Conservation (phyloP, 345 rosid genomes). For the Eucalyptus polybractea region DNA sequence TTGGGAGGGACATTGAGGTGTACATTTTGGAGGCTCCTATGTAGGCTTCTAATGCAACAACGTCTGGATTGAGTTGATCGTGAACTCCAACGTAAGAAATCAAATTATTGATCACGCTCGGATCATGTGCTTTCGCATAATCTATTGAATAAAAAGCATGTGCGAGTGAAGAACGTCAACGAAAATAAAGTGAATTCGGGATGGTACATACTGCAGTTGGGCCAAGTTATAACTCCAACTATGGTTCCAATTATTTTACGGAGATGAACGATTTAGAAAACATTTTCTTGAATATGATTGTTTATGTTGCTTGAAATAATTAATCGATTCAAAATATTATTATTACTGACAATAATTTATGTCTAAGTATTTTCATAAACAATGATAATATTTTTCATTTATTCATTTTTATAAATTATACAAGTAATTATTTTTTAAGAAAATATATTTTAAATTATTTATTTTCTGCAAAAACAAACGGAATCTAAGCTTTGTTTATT, state of each 20-base stretch:
- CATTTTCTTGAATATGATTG: not conserved
- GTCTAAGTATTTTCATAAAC: not conserved
- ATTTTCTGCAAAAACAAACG: not conserved
- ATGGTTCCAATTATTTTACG: not conserved
- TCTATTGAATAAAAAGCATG: not conserved
- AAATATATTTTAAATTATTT: not conserved
- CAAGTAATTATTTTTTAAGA: not conserved
- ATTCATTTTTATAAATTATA: not conserved
- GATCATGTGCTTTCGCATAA: not conserved
- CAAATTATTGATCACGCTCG: not conserved
- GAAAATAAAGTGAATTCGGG: not conserved
- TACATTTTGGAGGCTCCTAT: not conserved
- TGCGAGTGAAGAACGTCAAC: not conserved
- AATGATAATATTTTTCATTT: not conserved
- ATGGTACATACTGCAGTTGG: not conserved
- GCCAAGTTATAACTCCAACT: not conserved
- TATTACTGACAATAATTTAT: not conserved
- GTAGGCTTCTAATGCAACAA: not conserved
- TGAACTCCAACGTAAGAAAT: not conserved
- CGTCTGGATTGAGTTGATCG: not conserved
- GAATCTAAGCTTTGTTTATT: not conserved
- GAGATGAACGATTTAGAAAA: not conserved
- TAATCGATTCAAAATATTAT: not conserved
- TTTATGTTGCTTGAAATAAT: not conserved
- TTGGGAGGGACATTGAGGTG: not conserved